Evolutionary conservation across 2,329 filamentous ascomycete genomes (phyloP).

Genomic region (Ustilaginoidea virens): DNA sequence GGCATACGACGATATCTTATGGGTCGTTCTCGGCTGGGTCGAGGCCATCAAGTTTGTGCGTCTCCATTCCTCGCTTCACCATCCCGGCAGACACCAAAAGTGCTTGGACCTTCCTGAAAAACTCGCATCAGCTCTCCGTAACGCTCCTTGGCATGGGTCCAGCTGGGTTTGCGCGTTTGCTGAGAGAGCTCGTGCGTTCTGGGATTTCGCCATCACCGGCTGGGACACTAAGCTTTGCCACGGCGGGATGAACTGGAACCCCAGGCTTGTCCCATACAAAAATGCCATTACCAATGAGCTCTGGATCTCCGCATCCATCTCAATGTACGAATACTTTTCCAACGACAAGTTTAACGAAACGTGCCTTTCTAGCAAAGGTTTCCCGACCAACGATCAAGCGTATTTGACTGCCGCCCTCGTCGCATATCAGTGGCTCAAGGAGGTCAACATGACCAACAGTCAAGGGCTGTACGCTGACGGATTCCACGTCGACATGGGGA

Average conservation of each 20-base stretch:
- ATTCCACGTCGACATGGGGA: constrained; percentile 58
- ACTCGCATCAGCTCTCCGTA: constrained; percentile 8
- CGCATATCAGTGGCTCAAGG: constrained; percentile 66
- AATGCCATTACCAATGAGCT: constrained; percentile 94
- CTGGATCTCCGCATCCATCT: constrained; percentile 68
- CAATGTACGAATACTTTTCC: constrained; percentile 83
- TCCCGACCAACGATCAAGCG: constrained; percentile 33
- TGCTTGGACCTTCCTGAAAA: constrained; percentile 4
- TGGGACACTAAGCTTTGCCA: constrained; percentile 73
- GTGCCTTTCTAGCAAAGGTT: constrained; percentile 26
- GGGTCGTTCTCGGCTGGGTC: constrained; percentile 87
- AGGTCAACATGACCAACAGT: constrained; percentile 65
- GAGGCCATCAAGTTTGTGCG: constrained; percentile 65
- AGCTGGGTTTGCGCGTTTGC: constrained; percentile 65
- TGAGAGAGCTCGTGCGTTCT: constrained; percentile 72
- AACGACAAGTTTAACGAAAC: constrained; percentile 62
- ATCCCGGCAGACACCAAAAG: constrained; percentile 16
- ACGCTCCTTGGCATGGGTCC: constrained; percentile 55
- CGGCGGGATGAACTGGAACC: constrained; percentile 88
- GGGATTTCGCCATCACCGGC: constrained; percentile 60
- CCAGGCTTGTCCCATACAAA: constrained; percentile 68
- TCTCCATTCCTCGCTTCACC: constrained; percentile 50
- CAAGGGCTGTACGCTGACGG: constrained; percentile 72
- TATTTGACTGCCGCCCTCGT: constrained; percentile 61
- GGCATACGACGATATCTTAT: constrained; percentile 89